Evolutionary conservation across 352 stramenopile species (phyloP).

Genomic region (Phytophthora pini): DNA sequence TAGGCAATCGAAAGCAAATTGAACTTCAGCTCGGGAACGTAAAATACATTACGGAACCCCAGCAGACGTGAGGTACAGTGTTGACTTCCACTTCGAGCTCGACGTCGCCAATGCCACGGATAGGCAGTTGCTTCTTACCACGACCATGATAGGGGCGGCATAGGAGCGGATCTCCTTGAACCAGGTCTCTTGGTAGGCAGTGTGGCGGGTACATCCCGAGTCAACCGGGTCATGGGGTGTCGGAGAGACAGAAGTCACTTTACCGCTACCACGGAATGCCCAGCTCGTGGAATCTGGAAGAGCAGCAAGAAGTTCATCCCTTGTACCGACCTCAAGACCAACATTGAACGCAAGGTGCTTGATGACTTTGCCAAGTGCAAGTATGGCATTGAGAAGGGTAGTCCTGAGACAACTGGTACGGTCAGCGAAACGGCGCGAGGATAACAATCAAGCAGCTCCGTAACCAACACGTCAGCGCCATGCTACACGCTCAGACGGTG

Average conservation of each 20-base stretch:
- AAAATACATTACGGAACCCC: conserved; percentile 5
- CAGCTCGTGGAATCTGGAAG: conserved; percentile 20
- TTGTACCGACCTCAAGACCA: conserved; percentile 14
- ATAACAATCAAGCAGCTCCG: conserved; percentile 2
- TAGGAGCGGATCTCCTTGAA: conserved; percentile 11
- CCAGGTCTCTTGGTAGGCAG: conserved; percentile 4
- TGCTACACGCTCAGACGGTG: too few relatives aligned
- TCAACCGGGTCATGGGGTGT: conserved; percentile 14
- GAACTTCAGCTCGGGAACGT: conserved; percentile 15
- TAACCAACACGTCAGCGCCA: too few relatives aligned
- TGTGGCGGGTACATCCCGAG: conserved; percentile 10
- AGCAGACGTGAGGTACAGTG: neutral
- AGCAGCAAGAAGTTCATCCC: conserved; percentile 22
- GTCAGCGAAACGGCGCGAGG: too few relatives aligned
- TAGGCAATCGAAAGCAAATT: conserved; percentile 11
- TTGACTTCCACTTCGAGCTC: neutral
- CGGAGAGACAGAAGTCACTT: conserved; percentile 12
- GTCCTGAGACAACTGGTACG: neutral
- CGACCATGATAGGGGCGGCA: conserved; percentile 13
- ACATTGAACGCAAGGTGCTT: conserved; percentile 21
- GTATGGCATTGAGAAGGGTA: conserved; percentile 13
- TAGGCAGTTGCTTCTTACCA: conserved; percentile 11
- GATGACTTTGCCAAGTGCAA: neutral
- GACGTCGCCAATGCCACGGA: conserved; percentile 12
- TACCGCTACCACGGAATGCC: conserved; percentile 19